phyloP scores from a whole-genome alignment of 2,329 filamentous ascomycete genomes.

The Colletotrichum sublineola region DNA sequence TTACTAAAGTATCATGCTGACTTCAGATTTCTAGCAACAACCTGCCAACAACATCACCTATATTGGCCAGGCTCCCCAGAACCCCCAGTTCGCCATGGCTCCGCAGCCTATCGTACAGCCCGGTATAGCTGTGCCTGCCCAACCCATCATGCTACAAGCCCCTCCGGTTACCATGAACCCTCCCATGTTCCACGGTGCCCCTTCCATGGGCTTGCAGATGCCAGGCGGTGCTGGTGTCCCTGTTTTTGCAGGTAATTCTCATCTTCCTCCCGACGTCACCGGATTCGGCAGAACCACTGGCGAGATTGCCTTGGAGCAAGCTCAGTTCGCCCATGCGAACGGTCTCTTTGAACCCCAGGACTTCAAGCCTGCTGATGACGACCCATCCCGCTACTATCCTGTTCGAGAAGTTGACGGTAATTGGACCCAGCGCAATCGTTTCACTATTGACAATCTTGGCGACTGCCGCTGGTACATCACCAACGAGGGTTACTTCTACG shows the following conservation, averaged over 20 bases:
- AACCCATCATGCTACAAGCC: conserved; percentile 50
- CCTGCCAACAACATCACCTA: conserved; percentile 47
- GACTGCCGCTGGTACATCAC: conserved; percentile 71
- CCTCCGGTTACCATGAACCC: conserved; percentile 42
- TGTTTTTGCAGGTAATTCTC: conserved; percentile 54
- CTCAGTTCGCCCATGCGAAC: conserved; percentile 63
- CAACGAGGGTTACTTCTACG: conserved; percentile 71
- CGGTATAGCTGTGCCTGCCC: conserved; percentile 19
- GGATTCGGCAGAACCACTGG: conserved; percentile 64
- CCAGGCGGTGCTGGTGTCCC: conserved; percentile 26
- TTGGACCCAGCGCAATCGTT: conserved; percentile 71
- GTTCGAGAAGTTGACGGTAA: conserved; percentile 71
- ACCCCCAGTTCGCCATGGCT: conserved; percentile 49
- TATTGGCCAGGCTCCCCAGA: conserved; percentile 47
- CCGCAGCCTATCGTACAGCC: conserved; percentile 52
- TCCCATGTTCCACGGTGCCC: conserved; percentile 28
- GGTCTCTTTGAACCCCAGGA: conserved; percentile 70
- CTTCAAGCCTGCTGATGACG: conserved; percentile 72
- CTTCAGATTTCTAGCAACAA: conserved; percentile 46
- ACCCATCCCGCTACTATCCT: conserved; percentile 72
- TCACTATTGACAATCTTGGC: conserved; percentile 70
- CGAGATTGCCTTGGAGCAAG: conserved; percentile 62
- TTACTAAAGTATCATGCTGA: conserved; percentile 36
- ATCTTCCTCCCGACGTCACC: conserved; percentile 62
- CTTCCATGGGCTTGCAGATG: conserved; percentile 36